Conservation (phyloP, 2,329 filamentous ascomycete genomes). For the Pseudopithomyces chartarum region DNA sequence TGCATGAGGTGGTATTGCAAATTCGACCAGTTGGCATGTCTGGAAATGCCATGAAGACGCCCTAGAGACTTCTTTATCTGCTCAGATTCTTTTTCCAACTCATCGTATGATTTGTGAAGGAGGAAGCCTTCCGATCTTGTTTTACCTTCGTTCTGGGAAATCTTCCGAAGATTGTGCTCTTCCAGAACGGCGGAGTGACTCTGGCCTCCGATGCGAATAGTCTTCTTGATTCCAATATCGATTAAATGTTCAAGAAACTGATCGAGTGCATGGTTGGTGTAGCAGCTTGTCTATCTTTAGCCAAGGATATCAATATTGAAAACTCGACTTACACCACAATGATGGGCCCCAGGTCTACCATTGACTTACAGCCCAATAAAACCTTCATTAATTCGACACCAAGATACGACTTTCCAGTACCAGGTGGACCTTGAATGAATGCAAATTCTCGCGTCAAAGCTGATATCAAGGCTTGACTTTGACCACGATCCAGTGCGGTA, state of each 20-base stretch:
- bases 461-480: constrained; percentile 58
- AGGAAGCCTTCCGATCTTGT: constrained; percentile 23
- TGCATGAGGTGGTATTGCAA: no score
- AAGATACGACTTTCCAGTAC: constrained; percentile 70
- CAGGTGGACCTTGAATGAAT: constrained; percentile 72
- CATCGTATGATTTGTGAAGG: no score
- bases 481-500: constrained; percentile 55
- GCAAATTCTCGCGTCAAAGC: constrained; percentile 60
- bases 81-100: no score
- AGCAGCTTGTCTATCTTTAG: constrained; percentile 44
- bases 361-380: constrained; percentile 52
- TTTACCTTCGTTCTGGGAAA: constrained; percentile 22
- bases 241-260: constrained; percentile 66
- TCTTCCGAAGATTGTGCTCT: constrained; percentile 54
- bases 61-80: no score
- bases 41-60: no score
- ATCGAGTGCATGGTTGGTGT: constrained; percentile 61
- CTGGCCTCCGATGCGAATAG: constrained; percentile 66
- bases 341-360: constrained; percentile 51
- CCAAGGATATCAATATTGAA: not conserved
- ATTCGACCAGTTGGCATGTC: no score
- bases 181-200: constrained; percentile 61
- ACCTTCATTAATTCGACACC: constrained; percentile 65
- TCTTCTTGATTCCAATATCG: constrained; percentile 51
- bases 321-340: constrained; percentile 46